Evolutionary conservation across 768 basidiomycete genomes (phyloP).

Genomic region (Leccinum sublutescens): DNA sequence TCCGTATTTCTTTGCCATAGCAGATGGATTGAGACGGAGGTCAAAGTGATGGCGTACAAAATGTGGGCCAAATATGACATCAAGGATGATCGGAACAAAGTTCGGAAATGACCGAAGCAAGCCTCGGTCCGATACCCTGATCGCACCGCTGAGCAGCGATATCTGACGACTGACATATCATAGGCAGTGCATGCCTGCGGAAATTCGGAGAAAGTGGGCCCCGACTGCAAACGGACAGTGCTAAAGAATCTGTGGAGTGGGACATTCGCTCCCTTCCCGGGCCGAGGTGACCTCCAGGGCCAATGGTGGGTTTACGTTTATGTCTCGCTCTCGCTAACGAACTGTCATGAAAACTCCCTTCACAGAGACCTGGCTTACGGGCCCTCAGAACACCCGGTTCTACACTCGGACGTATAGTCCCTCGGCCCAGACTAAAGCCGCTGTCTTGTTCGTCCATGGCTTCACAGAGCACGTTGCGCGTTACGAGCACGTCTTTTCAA

Average conservation of each 20-base stretch:
- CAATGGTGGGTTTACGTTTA: not conserved
- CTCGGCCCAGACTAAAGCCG: conserved; percentile 44
- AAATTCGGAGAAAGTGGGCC: not conserved
- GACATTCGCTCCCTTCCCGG: not conserved
- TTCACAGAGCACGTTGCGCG: conserved; percentile 75
- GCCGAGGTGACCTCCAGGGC: too few species aligned
- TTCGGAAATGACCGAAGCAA: not conserved
- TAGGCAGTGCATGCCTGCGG: not conserved
- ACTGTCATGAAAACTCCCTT: conserved; percentile 23
- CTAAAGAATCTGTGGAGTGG: not conserved
- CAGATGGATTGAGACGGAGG: conserved; percentile 66
- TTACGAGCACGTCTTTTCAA: conserved; percentile 64
- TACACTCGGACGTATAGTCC: conserved; percentile 68
- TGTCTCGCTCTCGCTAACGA: not conserved
- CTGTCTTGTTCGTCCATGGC: conserved; percentile 71
- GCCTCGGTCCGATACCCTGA: not conserved
- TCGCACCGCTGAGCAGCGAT: conserved; percentile 9
- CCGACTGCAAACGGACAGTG: not conserved
- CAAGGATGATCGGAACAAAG: not conserved
- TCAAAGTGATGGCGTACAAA: conserved; percentile 62
- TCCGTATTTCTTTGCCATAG: conserved; percentile 49
- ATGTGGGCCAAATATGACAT: conserved; percentile 60
- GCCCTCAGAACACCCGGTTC: conserved; percentile 57
- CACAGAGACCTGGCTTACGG: conserved; percentile 56
- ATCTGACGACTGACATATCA: conserved; percentile 9